Percentiles rank a stretch among this genome's conserved stretches.
Evolutionary conservation across 345 rosid species (phyloP).

Genomic region (Odontarrhena argentea): DNA sequence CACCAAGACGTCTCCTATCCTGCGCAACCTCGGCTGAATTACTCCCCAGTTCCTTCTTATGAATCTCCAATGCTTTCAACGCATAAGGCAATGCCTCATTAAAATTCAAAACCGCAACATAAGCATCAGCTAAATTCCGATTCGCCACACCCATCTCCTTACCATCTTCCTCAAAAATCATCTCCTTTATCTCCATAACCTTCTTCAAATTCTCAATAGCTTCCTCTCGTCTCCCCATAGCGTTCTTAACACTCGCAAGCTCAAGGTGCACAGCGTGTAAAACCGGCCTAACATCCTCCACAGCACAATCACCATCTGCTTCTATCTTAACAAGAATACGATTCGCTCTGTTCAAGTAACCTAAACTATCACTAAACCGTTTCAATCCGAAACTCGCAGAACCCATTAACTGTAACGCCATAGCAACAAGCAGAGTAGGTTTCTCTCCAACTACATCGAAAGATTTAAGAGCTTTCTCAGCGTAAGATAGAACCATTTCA

Average conservation of each 20-base stretch:
- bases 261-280: conserved; percentile 76
- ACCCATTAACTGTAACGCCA: conserved; percentile 81
- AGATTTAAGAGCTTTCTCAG: conserved; percentile 63
- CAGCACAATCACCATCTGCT: conserved; percentile 48
- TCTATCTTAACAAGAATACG: conserved; percentile 62
- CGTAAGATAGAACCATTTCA: conserved; percentile 61
- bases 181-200: conserved; percentile 77
- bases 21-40: conserved; percentile 86
- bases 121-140: conserved; percentile 80
- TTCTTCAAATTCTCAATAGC: conserved; percentile 73
- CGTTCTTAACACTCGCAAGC: conserved; percentile 81
- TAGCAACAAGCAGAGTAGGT: conserved; percentile 63
- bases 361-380: conserved; percentile 79
- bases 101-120: conserved; percentile 79
- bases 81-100: conserved; percentile 77
- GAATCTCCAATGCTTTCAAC: conserved; percentile 76
- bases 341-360: conserved; percentile 76
- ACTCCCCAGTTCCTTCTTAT: conserved; percentile 63
- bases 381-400: conserved; percentile 65
- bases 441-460: conserved; percentile 52
- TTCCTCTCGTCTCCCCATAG: conserved; percentile 93
- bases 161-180: conserved; percentile 69
- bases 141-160: conserved; percentile 76
- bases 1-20: conserved; percentile 85
- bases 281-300: conserved; percentile 67